Evolutionary conservation across 2,329 filamentous ascomycete genomes (phyloP).

Genomic region (Albifimbria verrucaria): DNA sequence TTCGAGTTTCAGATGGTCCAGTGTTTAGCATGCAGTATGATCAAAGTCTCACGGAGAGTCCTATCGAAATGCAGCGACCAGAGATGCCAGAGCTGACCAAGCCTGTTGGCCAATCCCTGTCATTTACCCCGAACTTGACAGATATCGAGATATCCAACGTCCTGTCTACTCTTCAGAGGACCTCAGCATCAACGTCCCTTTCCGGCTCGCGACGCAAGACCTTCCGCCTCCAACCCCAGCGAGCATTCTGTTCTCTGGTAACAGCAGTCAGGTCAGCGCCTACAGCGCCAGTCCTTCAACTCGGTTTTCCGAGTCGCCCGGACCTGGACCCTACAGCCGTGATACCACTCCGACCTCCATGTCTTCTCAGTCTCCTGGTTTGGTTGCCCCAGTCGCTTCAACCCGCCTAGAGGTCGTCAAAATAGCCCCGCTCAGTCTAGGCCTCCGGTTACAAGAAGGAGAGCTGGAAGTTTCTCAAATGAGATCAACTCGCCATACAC

Average conservation of each 20-base stretch:
- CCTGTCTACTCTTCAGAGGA: conserved; percentile 30
- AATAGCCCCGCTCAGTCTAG: conserved; percentile 53
- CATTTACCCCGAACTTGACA: conserved; percentile 59
- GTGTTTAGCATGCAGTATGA: conserved; percentile 34
- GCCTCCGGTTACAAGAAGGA: conserved; percentile 58
- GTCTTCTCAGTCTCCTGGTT: conserved; percentile 68
- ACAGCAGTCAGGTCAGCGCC: conserved; percentile 52
- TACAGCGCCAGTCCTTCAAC: conserved; percentile 72
- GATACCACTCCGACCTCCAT: conserved; percentile 77
- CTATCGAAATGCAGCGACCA: conserved; percentile 38
- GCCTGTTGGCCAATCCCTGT: conserved; percentile 36
- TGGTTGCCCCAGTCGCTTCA: conserved; percentile 48
- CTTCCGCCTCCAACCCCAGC: conserved; percentile 62
- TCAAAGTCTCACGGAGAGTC: conserved; percentile 39
- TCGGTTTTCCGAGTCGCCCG: conserved; percentile 69
- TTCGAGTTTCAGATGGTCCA: conserved; percentile 32
- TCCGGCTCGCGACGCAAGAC: conserved; percentile 60
- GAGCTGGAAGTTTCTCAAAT: conserved; percentile 52
- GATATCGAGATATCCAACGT: conserved; percentile 49
- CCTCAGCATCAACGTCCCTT: conserved; percentile 44
- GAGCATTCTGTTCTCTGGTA: conserved; percentile 52
- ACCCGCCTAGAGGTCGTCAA: conserved; percentile 47
- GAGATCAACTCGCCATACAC: conserved; percentile 42
- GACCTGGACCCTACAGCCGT: conserved; percentile 67
- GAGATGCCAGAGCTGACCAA: conserved; percentile 39